Percentiles rank a stretch among this genome's conserved stretches.
Evolutionary conservation across 768 basidiomycete species (phyloP).

Genomic region (Royoungia palumana): DNA sequence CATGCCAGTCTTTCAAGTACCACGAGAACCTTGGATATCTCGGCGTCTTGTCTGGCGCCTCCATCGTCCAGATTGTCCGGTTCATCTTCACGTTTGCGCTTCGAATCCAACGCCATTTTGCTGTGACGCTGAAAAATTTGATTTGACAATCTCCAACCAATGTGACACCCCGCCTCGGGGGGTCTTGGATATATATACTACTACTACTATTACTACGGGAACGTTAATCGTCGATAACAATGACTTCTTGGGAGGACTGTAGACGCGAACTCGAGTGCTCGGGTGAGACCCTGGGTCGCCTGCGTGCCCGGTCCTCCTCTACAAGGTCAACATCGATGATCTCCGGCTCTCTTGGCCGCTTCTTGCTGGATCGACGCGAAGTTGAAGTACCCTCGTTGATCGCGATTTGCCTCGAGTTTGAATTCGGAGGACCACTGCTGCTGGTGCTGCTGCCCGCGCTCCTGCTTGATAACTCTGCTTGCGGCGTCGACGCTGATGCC

Average conservation of each 20-base stretch:
- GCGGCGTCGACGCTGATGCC: slow-evolving; percentile 11
- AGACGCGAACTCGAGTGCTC: slow-evolving; percentile 12
- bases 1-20: too few species aligned
- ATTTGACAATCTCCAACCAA: too few species aligned
- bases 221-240: slow-evolving; percentile 40
- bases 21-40: slow-evolving; percentile 14
- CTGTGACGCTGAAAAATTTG: slow-evolving; percentile 4
- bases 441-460: background rate
- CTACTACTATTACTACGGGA: too few species aligned
- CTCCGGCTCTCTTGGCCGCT: slow-evolving; percentile 33
- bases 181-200: too few species aligned
- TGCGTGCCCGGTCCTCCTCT: slow-evolving; percentile 25
- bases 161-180: too few species aligned
- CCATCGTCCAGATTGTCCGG: slow-evolving; percentile 1
- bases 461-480: slow-evolving; percentile 5
- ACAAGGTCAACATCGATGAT: slow-evolving; percentile 30
- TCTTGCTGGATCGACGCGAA: slow-evolving; percentile 26
- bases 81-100: slow-evolving; percentile 26
- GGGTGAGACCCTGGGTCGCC: slow-evolving; percentile 16
- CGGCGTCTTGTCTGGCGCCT: background rate
- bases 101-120: slow-evolving; percentile 22
- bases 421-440: slow-evolving; percentile 16
- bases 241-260: slow-evolving; percentile 38
- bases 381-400: slow-evolving; percentile 22
- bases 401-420: slow-evolving; percentile 22